These are phyloP conservation scores for Angophora floribunda DNA, from an alignment of 345 rosid genomes.

Conservation along the genomic window DNA sequence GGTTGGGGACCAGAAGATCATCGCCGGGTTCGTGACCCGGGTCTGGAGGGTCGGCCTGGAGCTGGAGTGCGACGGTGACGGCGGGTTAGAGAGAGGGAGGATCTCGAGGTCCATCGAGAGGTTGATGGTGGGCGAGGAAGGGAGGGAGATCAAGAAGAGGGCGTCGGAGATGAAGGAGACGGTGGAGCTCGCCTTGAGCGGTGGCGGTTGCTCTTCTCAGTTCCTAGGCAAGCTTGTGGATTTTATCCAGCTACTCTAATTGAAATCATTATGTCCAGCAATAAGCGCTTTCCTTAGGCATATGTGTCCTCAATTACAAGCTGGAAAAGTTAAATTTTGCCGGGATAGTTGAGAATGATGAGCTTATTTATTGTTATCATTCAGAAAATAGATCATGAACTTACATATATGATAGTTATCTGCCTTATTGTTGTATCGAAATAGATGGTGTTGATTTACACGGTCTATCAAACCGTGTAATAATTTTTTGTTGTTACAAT, in stretches of 20 bases:
- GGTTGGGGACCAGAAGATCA: conserved; percentile 1
- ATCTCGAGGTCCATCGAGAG: conserved; percentile 1
- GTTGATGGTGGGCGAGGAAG: conserved; percentile 12
- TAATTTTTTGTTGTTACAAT: not conserved
- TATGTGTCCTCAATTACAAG: not conserved
- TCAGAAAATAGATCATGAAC: not conserved
- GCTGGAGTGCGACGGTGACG: conserved; percentile 1
- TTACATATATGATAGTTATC: too few species aligned
- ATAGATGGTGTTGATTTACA: not conserved
- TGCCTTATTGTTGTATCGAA: rapidly evolving
- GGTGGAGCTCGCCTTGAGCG: not conserved
- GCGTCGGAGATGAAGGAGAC: conserved; percentile 1
- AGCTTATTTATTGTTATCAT: not conserved
- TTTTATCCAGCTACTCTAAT: conserved; percentile 5
- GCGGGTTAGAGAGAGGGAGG: conserved; percentile 8
- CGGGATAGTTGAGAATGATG: rapidly evolving
- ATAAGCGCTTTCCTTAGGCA: not conserved
- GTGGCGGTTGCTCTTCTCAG: conserved; percentile 10
- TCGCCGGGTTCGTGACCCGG: not conserved
- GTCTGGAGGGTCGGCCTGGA: conserved; percentile 1
- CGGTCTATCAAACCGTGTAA: not conserved
- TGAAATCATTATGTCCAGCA: not conserved
- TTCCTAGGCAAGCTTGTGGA: conserved; percentile 4
- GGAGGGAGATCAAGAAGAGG: conserved; percentile 14
- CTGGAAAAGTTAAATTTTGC: not conserved